Evolutionary conservation across 1,139 yeast species (phyloP), one percentile per base, ranked within the genome.

Genomic region (Suhomyces terraborum): DNA sequence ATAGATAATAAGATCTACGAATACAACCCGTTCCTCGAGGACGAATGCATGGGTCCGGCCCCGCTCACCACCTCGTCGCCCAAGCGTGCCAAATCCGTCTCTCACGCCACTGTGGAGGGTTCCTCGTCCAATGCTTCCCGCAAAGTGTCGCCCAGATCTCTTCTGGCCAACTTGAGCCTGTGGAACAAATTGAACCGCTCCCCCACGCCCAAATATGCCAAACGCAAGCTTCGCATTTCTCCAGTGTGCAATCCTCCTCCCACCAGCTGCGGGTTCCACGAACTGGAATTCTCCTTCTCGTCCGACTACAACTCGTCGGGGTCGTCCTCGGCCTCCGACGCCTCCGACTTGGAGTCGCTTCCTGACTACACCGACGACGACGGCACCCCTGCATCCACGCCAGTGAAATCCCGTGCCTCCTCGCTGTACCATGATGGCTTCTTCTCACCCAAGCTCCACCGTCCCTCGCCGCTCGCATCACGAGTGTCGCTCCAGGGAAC

Each of bases 351-450:
- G 36, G 75, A 68, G 41, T 65, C 71, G 4, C 56, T 67, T 26
- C 71, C 73, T 1, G 73, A 67, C 47, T 59, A 61, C 33, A 57
- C 67, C 17, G 64, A 61, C 28, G 73, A 67, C 42, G 69, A 63
- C 35, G 49, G 49, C 16, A 58, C 71, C 3, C 69, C 69, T 2
- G 43, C 52, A 19, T 50, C 60, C 4, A 57, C 67, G 0, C 69
- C 68, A 4, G 39, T 55, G 28, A 54, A 51, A 21, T 18, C 16
- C 10, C 33, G 18, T 7, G 14, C 40, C 3, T 36, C 40, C 20
- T 10, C 23, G 4, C n/a, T 20, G n/a, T 30, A 19, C 21, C 12
- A 19, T 14, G 32, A 30, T 8, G 9, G 16, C 17, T 30, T 14
- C 17, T 13, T 13, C 8, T 19, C 12, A 3, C n/a, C 32, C 31